These are phyloP conservation scores for Eremochloa ophiuroides DNA, from an alignment of 176 grass and related monocot genomes.

Conservation along the genomic window DNA sequence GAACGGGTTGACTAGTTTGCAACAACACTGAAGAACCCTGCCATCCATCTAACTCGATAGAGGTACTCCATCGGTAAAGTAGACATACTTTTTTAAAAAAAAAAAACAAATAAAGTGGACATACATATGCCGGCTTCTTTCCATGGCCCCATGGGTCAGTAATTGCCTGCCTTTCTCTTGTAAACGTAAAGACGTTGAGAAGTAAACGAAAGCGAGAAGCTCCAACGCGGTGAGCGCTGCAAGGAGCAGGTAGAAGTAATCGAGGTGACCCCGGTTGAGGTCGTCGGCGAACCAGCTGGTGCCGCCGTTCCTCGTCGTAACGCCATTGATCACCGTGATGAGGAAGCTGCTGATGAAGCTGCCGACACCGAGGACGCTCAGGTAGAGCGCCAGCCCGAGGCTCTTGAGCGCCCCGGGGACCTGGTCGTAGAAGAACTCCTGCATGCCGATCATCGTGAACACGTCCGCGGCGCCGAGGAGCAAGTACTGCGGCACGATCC, in stretches of 20 bases:
- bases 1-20: too few species aligned
- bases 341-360: conserved; percentile 58
- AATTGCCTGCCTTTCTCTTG: conserved; percentile 7
- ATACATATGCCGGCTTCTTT: background rate
- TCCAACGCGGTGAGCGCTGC: conserved; percentile 34
- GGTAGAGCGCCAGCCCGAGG: conserved; percentile 50
- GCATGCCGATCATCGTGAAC: conserved; percentile 52
- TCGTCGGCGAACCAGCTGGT: conserved; percentile 56
- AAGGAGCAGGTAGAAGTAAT: conserved; percentile 64
- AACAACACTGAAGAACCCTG: background rate
- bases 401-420: conserved; percentile 49
- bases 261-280: conserved; percentile 49
- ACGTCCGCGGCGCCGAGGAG: conserved; percentile 36
- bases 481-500: conserved; percentile 58
- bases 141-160: background rate
- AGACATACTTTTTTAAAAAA: too few species aligned
- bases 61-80: background rate
- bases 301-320: conserved; percentile 22
- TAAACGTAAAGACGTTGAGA: conserved; percentile 38
- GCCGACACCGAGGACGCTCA: conserved; percentile 54
- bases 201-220: conserved; percentile 34
- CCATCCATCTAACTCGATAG: background rate
- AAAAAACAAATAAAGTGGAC: too few species aligned
- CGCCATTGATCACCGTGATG: conserved; percentile 27
- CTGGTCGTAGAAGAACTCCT: conserved; percentile 75